Base-by-base conservation (phyloP, 306 rosid species). In the Myrica gale region DNA sequence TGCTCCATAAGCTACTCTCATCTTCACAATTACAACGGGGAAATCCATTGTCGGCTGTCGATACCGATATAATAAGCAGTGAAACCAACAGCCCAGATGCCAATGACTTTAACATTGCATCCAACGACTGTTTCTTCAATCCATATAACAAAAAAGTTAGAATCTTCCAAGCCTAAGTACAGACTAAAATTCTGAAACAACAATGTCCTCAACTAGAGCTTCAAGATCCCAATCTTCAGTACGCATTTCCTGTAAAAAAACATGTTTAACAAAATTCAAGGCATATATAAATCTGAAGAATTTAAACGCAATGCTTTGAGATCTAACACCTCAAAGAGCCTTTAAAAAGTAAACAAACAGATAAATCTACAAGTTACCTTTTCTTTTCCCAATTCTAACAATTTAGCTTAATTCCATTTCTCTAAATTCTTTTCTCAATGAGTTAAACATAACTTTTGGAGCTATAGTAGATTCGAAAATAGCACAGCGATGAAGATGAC, bases 21-120 rank as follows among this genome's bases (percentile, higher is more conserved):
- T 96, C 98, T 5, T 96, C 99, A 77, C 99, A 96, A 81, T 92
- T 92, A 87, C 99, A 96, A 84, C 98, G 84, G 56, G 91, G 81
- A 80, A 67, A 90, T 62, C 73, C 97, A 69, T 63, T 83, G 74
- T 89, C 93, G 23, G 87, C 70, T 6, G 90, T 90, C 72, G 92
- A 83, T 69, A 84, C 91, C 54, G 88, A 85, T 13, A 79, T 39
- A 58, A 92, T 60, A 61, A 92, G 78, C 41, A 84, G 86, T 7
- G 81, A 69, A 84, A 89, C 79, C 85, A 90, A 81, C 75, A 95
- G 63, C 83, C 88, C 88, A 83, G 84, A 86, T 75, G 88, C 96
- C 76, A 96, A 88, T 86, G 94, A 80, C 65, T 83, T 90, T 75
- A 89, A 90, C 99, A 96, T 96, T 90, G 98, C 91, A 87, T 82